Evolutionary conservation across 768 basidiomycete species (phyloP).

Genomic region (Tricholomella constricta): DNA sequence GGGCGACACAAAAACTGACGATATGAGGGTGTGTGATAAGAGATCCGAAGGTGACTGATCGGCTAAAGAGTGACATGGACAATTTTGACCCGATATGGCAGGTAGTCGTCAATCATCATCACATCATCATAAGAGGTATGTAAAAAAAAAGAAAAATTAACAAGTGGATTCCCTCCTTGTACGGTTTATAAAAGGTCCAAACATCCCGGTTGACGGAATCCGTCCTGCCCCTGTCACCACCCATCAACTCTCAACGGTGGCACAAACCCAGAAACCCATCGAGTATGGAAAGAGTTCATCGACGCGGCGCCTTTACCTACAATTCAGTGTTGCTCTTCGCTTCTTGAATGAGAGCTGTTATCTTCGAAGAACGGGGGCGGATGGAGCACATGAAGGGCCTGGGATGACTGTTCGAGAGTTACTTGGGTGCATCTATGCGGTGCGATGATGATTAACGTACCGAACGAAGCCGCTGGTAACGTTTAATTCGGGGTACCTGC

Average conservation of each 20-base stretch:
- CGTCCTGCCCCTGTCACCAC: neutral
- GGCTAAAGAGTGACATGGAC: too few relatives aligned
- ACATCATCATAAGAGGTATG: neutral
- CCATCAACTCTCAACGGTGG: neutral
- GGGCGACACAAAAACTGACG: neutral
- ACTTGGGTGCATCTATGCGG: neutral
- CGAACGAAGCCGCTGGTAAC: slow-evolving; percentile 48
- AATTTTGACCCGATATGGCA: too few relatives aligned
- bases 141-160: neutral
- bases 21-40: neutral
- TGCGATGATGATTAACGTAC: slow-evolving; percentile 31
- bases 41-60: neutral
- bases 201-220: neutral
- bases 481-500: slow-evolving; percentile 37
- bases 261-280: neutral
- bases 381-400: slow-evolving; percentile 51
- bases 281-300: neutral
- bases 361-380: slow-evolving; percentile 41
- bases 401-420: slow-evolving; percentile 42
- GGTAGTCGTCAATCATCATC: too few relatives aligned
- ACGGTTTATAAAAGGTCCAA: neutral
- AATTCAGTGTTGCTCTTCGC: slow-evolving; percentile 22
- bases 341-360: slow-evolving; percentile 29
- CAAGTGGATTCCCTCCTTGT: neutral
- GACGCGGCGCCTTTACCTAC: neutral